These are phyloP conservation scores for Epichloe gansuensis DNA, from an alignment of 2,329 filamentous ascomycete species.

Conservation along the genomic window DNA sequence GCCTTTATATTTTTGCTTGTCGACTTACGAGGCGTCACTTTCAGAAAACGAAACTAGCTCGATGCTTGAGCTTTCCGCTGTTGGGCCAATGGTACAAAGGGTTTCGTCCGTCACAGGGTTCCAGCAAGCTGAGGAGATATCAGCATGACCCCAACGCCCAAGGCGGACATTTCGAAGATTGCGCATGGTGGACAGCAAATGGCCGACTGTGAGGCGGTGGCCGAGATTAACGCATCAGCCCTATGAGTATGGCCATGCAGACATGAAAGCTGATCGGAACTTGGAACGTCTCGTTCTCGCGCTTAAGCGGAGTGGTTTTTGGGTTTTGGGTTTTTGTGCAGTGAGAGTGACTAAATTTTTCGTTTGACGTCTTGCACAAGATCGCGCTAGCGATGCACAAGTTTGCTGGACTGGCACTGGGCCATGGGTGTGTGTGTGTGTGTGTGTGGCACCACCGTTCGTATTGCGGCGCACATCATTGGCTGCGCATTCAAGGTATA, in stretches of 20 bases:
- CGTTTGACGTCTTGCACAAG: slow-evolving; percentile 5
- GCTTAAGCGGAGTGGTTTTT: neutral
- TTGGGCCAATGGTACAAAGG: slow-evolving; percentile 77
- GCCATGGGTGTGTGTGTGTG: too few species aligned
- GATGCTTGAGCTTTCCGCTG: slow-evolving; percentile 54
- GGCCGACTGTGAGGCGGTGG: neutral
- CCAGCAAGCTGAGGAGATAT: slow-evolving; percentile 73
- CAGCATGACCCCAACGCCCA: slow-evolving; percentile 48
- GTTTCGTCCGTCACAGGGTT: slow-evolving; percentile 67
- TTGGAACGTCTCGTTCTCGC: too few species aligned
- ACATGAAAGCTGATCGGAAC: neutral
- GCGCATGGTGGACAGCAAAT: slow-evolving; percentile 47
- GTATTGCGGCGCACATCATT: neutral
- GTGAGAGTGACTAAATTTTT: slow-evolving; percentile 6
- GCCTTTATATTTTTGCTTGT: neutral
- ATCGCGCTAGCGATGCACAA: slow-evolving; percentile 8
- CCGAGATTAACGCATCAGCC: slow-evolving; percentile 3
- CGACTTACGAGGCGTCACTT: slow-evolving; percentile 20
- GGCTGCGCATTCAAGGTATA: neutral
- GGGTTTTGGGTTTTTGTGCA: neutral
- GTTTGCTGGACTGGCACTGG: neutral
- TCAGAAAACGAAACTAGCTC: slow-evolving; percentile 51
- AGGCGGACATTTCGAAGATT: slow-evolving; percentile 74
- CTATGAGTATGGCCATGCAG: neutral
- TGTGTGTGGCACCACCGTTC: neutral